Conservation (phyloP, 148 eudicot species). For the Gaultheria prostrata region DNA sequence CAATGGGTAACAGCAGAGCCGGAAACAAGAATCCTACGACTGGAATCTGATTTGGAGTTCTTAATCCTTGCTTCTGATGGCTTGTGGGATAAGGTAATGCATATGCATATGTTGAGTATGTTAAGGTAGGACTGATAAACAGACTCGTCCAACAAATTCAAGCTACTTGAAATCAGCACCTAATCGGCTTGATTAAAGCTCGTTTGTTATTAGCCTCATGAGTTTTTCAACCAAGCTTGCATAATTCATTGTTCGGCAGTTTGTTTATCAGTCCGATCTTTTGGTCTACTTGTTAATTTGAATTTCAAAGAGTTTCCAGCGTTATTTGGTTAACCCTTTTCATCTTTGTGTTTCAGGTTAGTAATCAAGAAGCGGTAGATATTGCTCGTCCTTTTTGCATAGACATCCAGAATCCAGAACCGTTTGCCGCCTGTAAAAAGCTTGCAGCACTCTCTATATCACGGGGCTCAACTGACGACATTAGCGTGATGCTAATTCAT, state of each 20-base stretch:
- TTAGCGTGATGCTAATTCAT: conserved; percentile 50
- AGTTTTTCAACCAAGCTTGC: neutral
- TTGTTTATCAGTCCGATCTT: neutral
- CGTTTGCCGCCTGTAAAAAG: conserved; percentile 49
- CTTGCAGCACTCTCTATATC: conserved; percentile 49
- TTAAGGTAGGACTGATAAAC: neutral
- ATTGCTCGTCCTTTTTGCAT: conserved; percentile 35
- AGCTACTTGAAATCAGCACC: neutral
- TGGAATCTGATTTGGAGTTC: conserved; percentile 46
- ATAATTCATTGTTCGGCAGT: neutral
- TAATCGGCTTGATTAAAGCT: neutral
- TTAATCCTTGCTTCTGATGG: conserved; percentile 74
- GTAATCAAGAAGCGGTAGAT: conserved; percentile 62
- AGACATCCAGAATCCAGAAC: conserved; percentile 18
- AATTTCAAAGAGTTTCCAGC: neutral
- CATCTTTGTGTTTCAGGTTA: conserved; percentile 34
- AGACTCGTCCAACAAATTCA: neutral
- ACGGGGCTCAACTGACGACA: conserved; percentile 59
- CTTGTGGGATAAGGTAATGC: conserved; percentile 56
- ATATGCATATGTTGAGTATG: neutral
- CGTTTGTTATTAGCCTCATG: neutral
- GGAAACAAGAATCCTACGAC: conserved; percentile 32
- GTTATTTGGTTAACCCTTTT: neutral
- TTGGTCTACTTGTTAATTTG: neutral
- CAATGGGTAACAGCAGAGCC: conserved; percentile 67